Evolutionary conservation across 2,329 filamentous ascomycete species (phyloP), one percentile per base, ranked within the genome.

Genomic region (Colletotrichum sp.): DNA sequence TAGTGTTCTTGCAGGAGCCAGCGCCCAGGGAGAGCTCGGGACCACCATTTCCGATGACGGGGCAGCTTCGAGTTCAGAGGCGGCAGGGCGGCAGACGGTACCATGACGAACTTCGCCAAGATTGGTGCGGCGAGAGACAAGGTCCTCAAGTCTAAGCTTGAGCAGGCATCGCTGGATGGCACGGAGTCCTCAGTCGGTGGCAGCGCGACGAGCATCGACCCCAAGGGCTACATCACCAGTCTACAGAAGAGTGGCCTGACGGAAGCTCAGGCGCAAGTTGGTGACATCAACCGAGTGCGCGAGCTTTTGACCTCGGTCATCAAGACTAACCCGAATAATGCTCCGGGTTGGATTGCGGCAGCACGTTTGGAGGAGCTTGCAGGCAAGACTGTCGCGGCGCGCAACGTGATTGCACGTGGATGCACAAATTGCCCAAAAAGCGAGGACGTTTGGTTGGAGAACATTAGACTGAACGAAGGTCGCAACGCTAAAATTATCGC

Each of bases 41-140:
- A 97, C 96, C 3, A 97, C 95, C 0, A 93, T 99, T n/a, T 90
- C 93, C 60, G 95, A 97, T 48, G 96, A 98, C 76, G 94, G 92
- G 2, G 84, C 86, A 3, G 85, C 89, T n/a, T 86, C 87, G 13
- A 87, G 85, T 25, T 80, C 82, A 3, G 86, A 89, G 64, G 86
- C 84, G 32, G 90, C 93, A 74, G 96, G 64, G 86, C 84, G 32
- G 90, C 93, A 74, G 96, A 98, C 81, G 96, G 96, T 3, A 98
- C 96, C 2, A 97, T 98, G 91, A 99, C 96, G 13, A 98, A 99
- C 83, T 99, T 99, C 83, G 96, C 96, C 60, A 95, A 98, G 84
- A 98, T 99, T 77, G 97, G 97, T 85, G 96, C 96, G 60, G 97
- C 97, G 25, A 93, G 97, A 86, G 95, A 98, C 87, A 98, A 98